Base-by-base conservation (phyloP, 257 asterid species). In the Plantago major region DNA sequence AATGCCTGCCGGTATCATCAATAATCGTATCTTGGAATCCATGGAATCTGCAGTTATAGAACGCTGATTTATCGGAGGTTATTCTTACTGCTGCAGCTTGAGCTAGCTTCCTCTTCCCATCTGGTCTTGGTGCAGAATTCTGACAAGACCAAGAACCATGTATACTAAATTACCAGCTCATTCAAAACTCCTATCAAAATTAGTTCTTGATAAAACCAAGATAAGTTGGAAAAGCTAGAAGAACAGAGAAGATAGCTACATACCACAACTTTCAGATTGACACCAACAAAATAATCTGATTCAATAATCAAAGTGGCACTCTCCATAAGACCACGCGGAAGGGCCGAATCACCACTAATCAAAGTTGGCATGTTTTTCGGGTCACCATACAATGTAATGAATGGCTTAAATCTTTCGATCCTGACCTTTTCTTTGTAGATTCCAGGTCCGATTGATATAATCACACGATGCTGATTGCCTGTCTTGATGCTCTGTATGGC, bases 1-100 rank as follows among this genome's bases (percentile, higher is more conserved):
- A 75, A 74, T 89, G 99, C 26, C 56, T 70, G 16, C 96, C 96
- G 37, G 15, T 60, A 11, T 80, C 76, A 54, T 93, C 99, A 52
- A 81, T 79, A 2, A 93, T 55, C 7, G 96, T 93, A 46, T 93
- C 99, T 72, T 93, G 99, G 70, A 64, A 89, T 4, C 97, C 96
- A 59, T 50, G 5, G 14, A 93, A 37, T 61, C 19, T 82, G 67
- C 93, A 87, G 64, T 79, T 87, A 12, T 87, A 89, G 70, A 87
- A 76, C 1, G 93, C 62, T 0, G 78, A 78, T 43, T 59, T 68
- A n/a, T 93, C 82, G 5, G 88, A 96, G 3, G 74, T 64, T 5
- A 83, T 65, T 54, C 84, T 80, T 58, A 89, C 0, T 0, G 96
- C 94, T 65, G 48, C 73, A 4, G 96, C 97, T 56, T 83, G 95